These are phyloP conservation scores for Leccinum olivaceopallidum DNA, from an alignment of 768 basidiomycete genomes.

Conservation along the genomic window DNA sequence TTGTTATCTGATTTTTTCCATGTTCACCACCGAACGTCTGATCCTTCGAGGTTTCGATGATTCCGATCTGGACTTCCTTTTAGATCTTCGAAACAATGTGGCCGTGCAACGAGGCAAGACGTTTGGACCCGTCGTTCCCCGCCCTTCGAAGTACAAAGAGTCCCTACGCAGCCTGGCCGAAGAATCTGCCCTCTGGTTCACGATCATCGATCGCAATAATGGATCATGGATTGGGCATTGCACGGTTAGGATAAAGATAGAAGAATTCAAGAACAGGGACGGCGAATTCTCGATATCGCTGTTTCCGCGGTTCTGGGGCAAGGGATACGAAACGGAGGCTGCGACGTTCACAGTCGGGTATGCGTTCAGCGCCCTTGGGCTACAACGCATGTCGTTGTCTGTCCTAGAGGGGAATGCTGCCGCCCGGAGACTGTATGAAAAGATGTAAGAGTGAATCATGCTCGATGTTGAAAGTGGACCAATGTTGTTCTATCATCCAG, in stretches of 20 bases:
- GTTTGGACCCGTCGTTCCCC: slow-evolving; percentile 24
- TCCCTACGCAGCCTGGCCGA: slow-evolving; percentile 8
- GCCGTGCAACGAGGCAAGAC: slow-evolving; percentile 22
- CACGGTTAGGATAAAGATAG: slow-evolving; percentile 16
- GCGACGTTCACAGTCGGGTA: slow-evolving; percentile 36
- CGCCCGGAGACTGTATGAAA: slow-evolving; percentile 23
- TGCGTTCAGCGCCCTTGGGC: slow-evolving; percentile 35
- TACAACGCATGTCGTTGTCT: slow-evolving; percentile 39
- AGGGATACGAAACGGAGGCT: slow-evolving; percentile 38
- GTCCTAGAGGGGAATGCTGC: slow-evolving; percentile 36
- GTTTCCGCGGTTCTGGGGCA: slow-evolving; percentile 28
- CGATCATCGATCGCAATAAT: slow-evolving; percentile 20
- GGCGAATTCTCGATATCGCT: slow-evolving; percentile 28
- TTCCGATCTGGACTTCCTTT: slow-evolving; percentile 18
- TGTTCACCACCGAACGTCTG: slow-evolving; percentile 30
- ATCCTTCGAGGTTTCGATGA: slow-evolving; percentile 26
- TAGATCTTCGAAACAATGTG: slow-evolving; percentile 27
- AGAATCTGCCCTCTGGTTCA: slow-evolving; percentile 21
- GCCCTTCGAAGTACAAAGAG: slow-evolving; percentile 14
- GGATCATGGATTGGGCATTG: slow-evolving; percentile 13
- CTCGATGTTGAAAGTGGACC: neutral
- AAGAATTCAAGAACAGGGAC: slow-evolving; percentile 26
- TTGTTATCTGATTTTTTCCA: neutral
- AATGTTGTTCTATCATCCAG: slow-evolving; percentile 13
- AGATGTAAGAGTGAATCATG: slow-evolving; percentile 28